Base-by-base conservation (phyloP, 2,329 filamentous ascomycete species). In the Cyclaneusma minus region DNA sequence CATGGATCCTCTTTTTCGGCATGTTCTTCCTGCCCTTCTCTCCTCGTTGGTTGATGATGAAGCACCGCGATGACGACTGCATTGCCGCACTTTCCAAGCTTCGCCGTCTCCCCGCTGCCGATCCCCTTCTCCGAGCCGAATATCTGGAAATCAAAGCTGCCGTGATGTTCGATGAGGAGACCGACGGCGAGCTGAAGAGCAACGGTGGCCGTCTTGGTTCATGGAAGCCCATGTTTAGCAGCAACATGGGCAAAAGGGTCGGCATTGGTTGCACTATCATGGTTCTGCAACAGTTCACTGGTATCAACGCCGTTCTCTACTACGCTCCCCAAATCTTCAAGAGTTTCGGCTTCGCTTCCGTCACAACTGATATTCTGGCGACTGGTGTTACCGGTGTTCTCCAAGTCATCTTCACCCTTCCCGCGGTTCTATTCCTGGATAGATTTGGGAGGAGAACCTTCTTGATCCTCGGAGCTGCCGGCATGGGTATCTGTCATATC, bases 361-460 rank as follows among this genome's bases (percentile, higher is more conserved):
- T 62, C 13, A 73, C 64, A 28, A 62, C 60, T 4, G 58, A 60
- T 8, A 58, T 73, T 32, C 52, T 73, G 9, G 68, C 67, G 1
- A 73, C 68, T 1, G 68, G 68, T 13, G 61, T 73, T 27, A 72
- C 69, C 32, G 69, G 68, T 16, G 63, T 72, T 2, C 62, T 73
- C 33, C 37, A 56, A 29, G 45, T 54, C 13, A 13, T 42, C 3
- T 41, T 39, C 6, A 48, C 51, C 1, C 40, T 48, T 10, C 30
- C 49, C 7, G 48, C 47, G 2, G 43, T 45, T 41, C 66, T 41
- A 9, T 40, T 56, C 3, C 54, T 55, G 17, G 54, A 56, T 19
- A 46, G 47, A 4, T 47, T 55, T 5, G 53, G 53, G 4, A 47
- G 52, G 13, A 52, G 53, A 34, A 49, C 50, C 4, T 44, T 54